Conservation (phyloP, 1,139 yeast genomes). For the Taiozyma sp. region DNA sequence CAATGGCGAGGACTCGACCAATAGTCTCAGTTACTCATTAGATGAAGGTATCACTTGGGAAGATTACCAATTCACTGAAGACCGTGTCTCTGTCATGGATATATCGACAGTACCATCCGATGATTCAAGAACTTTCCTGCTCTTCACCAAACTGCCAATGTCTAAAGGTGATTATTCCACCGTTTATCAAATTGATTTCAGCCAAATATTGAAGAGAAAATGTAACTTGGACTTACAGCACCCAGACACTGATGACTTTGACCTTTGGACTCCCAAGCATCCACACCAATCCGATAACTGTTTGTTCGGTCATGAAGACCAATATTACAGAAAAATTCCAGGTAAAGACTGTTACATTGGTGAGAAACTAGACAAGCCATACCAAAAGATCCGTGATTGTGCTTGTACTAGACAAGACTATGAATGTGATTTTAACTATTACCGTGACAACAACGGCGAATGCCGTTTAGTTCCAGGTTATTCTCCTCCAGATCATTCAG, state of each 20-base stretch:
- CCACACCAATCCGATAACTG: constrained; percentile 52
- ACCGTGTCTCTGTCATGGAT: constrained; percentile 55
- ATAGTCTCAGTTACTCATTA: constrained; percentile 58
- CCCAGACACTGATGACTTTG: constrained; percentile 68
- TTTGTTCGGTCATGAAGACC: constrained; percentile 84
- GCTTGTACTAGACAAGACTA: constrained; percentile 82
- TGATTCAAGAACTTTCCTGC: constrained; percentile 69
- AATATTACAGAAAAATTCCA: constrained; percentile 67
- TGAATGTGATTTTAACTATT: constrained; percentile 91
- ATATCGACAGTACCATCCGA: constrained; percentile 91
- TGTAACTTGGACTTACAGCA: constrained; percentile 63
- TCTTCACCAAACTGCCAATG: constrained; percentile 41
- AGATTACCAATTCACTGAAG: constrained; percentile 58
- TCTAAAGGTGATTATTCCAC: constrained; percentile 36
- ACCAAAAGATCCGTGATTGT: constrained; percentile 61
- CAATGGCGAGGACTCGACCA: constrained; percentile 52
- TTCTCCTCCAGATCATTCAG: constrained; percentile 63
- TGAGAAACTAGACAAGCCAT: constrained; percentile 58
- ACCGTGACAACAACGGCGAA: constrained; percentile 69
- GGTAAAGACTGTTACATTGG: constrained; percentile 80
- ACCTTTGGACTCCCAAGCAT: constrained; percentile 50
- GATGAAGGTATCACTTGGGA: constrained; percentile 83
- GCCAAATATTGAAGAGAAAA: constrained; percentile 56
- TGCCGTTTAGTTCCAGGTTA: constrained; percentile 79
- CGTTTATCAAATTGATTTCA: constrained; percentile 67